Conservation (phyloP, 768 basidiomycete species). For the Hypholoma sublateritium region DNA sequence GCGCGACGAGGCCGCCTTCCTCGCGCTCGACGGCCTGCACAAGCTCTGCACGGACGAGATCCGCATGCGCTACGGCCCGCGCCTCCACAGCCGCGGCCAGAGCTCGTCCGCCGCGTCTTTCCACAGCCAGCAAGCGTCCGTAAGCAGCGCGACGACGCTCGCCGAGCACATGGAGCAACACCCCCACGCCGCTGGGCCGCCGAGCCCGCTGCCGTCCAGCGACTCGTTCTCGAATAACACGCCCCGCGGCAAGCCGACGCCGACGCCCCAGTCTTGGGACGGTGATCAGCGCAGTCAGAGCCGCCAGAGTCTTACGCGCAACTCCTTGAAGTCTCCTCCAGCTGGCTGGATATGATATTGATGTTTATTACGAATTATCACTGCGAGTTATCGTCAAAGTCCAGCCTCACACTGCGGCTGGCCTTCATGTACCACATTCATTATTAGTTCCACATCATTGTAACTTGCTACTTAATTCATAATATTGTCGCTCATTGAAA, state of each 20-base stretch:
- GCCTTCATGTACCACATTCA: too few species aligned
- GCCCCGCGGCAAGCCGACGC: slow-evolving; percentile 20
- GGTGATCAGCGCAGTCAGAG: slow-evolving; percentile 29
- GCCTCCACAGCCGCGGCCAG: slow-evolving; percentile 41
- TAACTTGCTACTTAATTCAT: too few species aligned
- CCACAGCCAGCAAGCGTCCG: slow-evolving; percentile 53
- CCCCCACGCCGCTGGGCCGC: neutral
- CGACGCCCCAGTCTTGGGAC: slow-evolving; percentile 48
- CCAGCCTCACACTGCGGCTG: too few species aligned
- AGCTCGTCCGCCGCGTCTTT: slow-evolving; percentile 36
- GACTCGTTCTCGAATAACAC: neutral
- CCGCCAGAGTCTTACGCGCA: slow-evolving; percentile 32
- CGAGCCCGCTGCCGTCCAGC: neutral
- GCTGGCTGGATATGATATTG: slow-evolving; percentile 27
- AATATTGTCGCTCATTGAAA: too few species aligned
- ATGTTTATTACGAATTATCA: neutral
- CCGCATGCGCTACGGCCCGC: slow-evolving; percentile 44
- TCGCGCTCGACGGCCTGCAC: slow-evolving; percentile 66
- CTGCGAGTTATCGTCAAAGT: too few species aligned
- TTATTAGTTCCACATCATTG: too few species aligned
- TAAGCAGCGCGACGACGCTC: slow-evolving; percentile 61
- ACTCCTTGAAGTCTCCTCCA: slow-evolving; percentile 27
- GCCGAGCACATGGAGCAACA: slow-evolving; percentile 47
- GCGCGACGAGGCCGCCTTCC: slow-evolving; percentile 75
- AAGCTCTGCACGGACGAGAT: slow-evolving; percentile 71